Percentiles rank a stretch among this genome's conserved stretches.
Evolutionary conservation across 768 basidiomycete genomes (phyloP).

Genomic region (Lyophyllum decastes): DNA sequence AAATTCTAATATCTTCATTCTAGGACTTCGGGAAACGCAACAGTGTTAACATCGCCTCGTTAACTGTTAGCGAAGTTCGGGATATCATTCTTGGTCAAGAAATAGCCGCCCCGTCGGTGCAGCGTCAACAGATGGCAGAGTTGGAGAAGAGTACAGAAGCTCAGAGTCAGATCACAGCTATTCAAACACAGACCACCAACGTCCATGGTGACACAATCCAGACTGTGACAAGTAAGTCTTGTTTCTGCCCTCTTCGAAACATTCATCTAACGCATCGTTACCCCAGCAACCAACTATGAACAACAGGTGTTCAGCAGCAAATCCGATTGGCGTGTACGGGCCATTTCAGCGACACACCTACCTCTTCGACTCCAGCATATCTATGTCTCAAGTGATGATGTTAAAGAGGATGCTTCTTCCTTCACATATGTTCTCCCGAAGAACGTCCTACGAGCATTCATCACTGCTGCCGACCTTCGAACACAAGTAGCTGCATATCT

Average conservation of each 20-base stretch:
- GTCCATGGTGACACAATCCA: slow-evolving; percentile 96
- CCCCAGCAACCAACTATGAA: slow-evolving; percentile 89
- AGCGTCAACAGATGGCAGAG: slow-evolving; percentile 99
- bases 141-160: slow-evolving; percentile 96
- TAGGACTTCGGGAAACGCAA: slow-evolving; percentile 99
- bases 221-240: slow-evolving; percentile 80
- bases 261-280: slow-evolving; percentile 3
- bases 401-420: slow-evolving; percentile 95
- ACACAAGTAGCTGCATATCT: slow-evolving; percentile 95
- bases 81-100: slow-evolving; percentile 99
- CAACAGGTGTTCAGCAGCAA: slow-evolving; percentile 99
- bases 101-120: slow-evolving; percentile 92
- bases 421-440: slow-evolving; percentile 97
- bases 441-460: slow-evolving; percentile 93
- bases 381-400: slow-evolving; percentile 98
- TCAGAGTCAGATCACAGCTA: slow-evolving; percentile 90
- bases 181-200: slow-evolving; percentile 98
- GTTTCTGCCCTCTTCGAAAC: not conserved
- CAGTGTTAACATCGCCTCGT: slow-evolving; percentile 96
- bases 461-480: slow-evolving; percentile 89
- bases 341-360: slow-evolving; percentile 95
- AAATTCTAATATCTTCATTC: slow-evolving; percentile 7
- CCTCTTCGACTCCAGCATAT: slow-evolving; percentile 96
- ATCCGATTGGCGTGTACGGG: slow-evolving; percentile 99
- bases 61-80: slow-evolving; percentile 95